Percentiles rank a stretch among this genome's conserved stretches.
Conservation (phyloP, 176 grass and related monocot genomes). For the Hordeum marinum region DNA sequence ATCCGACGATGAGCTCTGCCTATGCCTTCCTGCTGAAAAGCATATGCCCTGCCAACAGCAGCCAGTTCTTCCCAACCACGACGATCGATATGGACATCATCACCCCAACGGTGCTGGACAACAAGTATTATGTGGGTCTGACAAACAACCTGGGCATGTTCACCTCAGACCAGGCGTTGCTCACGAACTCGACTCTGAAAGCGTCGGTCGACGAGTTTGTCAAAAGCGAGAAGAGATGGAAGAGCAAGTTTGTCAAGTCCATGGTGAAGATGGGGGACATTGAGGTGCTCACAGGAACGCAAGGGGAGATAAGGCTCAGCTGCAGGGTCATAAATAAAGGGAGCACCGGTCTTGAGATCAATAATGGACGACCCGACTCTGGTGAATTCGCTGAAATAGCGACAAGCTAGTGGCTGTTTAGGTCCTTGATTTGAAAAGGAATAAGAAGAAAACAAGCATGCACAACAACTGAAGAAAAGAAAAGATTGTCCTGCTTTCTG, state of each 20-base stretch:
- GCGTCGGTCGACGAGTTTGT: conserved; percentile 47
- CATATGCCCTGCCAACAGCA: conserved; percentile 53
- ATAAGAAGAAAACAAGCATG: background rate
- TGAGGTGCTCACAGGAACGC: conserved; percentile 57
- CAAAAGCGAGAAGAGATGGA: conserved; percentile 48
- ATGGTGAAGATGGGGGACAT: conserved; percentile 78
- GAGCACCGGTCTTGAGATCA: conserved; percentile 14
- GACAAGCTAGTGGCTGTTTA: background rate
- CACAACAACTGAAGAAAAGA: background rate
- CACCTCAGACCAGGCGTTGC: conserved; percentile 55
- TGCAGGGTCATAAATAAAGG: conserved; percentile 63
- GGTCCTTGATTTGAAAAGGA: background rate
- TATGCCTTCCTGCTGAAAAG: conserved; percentile 51
- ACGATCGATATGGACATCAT: conserved; percentile 59
- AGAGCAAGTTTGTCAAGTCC: conserved; percentile 50
- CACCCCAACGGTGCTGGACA: conserved; percentile 49
- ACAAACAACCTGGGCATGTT: conserved; percentile 52
- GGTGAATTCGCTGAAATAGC: background rate
- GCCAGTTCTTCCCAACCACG: conserved; percentile 48
- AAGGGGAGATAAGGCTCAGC: conserved; percentile 67
- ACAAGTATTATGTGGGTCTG: conserved; percentile 65
- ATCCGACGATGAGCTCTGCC: conserved; percentile 49
- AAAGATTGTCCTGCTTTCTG: background rate
- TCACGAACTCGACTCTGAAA: conserved; percentile 52
- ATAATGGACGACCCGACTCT: background rate